Evolutionary conservation across 169 alveolate species (phyloP).

Genomic region (Plasmodium berghei): DNA sequence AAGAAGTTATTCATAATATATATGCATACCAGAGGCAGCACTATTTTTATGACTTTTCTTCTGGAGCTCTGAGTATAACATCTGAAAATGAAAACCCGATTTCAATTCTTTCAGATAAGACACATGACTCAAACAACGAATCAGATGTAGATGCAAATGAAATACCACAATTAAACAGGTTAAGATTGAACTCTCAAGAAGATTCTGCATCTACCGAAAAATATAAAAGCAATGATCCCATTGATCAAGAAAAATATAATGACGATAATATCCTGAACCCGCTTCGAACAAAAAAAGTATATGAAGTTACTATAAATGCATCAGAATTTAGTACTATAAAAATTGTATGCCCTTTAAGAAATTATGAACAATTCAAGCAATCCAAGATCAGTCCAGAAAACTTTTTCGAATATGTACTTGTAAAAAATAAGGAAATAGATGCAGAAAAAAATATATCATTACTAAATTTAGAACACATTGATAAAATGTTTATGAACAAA

Average conservation of each 20-base stretch:
- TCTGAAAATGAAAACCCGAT: conserved; percentile 29
- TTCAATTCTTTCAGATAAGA: not conserved
- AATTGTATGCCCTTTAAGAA: conserved; percentile 53
- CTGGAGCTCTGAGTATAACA: conserved; percentile 43
- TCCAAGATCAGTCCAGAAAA: conserved; percentile 66
- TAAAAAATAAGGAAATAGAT: not conserved
- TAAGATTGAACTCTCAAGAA: too few species aligned
- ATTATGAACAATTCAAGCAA: conserved; percentile 33
- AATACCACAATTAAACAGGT: too few species aligned
- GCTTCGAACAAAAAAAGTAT: conserved; percentile 42
- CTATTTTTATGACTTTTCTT: conserved; percentile 64
- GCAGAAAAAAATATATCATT: not conserved
- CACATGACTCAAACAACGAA: not conserved
- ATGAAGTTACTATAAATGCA: conserved; percentile 30
- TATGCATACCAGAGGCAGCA: conserved; percentile 18
- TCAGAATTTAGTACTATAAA: conserved; percentile 48
- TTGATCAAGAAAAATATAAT: not conserved
- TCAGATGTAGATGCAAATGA: too few species aligned
- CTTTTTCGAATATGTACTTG: conserved; percentile 67
- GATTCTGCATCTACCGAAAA: too few species aligned
- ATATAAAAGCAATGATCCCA: too few species aligned
- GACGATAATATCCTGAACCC: conserved; percentile 42
- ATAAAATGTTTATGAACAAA: too few species aligned
- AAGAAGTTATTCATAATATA: conserved; percentile 30
- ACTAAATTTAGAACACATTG: too few species aligned